Base-by-base conservation (phyloP, 495 filamentous ascomycete species). In the Halenospora varia region DNA sequence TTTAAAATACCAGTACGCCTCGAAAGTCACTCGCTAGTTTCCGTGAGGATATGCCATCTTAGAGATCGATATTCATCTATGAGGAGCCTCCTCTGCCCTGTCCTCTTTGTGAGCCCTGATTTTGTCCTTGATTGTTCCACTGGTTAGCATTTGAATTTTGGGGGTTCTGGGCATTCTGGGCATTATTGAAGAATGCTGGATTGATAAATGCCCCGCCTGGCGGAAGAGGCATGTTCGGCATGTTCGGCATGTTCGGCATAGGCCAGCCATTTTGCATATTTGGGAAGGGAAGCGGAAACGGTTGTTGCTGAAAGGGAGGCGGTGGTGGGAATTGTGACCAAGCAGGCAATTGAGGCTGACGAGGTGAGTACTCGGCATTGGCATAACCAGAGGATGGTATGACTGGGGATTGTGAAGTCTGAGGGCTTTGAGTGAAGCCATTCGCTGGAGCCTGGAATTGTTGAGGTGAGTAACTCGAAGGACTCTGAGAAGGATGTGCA, bases 121-220 rank as follows among this genome's bases (percentile, higher is more conserved):
- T 73, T 50, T 78, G 73, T 18, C 53, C 63, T 55, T 77, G 77
- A 50, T 75, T 73, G 2, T 71, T 63, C 59, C 78, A 79, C 60
- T 75, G 72, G 17, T 71, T 56, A 42, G 67, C 61, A 46, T 65
- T 56, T 19, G 35, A 23, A 41, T 29, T 51, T 55, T 55, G 60
- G 23, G 18, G 40, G 18, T 67, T 68, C 17, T 70, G 66, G 22
- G 69, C 69, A 15, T 69, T 68, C n/a, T n/a, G n/a, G n/a, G n/a
- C n/a, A n/a, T n/a, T 67, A 59, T 73, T 74, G 59, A 88, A 76
- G 71, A 89, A 86, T 0, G 82, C 75, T 4, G 87, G 87, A 53
- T 86, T 88, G 60, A 89, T 77, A 51, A 85, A 84, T 1, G 81
- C 75, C 26, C 80, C 83, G n/a, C 71, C 64, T 0, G 75, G 73